Evolutionary conservation across 148 eudicot species (phyloP).

Genomic region (Simmondsia chinensis): DNA sequence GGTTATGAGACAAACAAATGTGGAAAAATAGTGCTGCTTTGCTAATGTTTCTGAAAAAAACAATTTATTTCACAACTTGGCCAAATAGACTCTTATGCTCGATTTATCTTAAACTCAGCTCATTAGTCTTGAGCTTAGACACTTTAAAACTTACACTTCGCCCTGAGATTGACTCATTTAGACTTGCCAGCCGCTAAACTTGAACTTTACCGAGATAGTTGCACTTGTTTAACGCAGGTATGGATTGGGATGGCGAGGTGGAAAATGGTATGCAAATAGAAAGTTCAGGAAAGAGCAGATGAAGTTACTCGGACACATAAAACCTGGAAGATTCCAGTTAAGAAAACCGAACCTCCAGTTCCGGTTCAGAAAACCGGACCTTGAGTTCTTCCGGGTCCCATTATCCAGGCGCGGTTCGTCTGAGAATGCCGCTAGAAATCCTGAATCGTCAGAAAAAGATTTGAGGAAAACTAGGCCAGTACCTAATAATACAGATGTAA

Average conservation of each 20-base stretch:
- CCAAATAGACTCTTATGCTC: no score
- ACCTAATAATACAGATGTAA: slow-evolving; percentile 9
- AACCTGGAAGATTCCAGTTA: slow-evolving; percentile 60
- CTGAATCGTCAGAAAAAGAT: slow-evolving; percentile 32
- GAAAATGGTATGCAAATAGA: slow-evolving; percentile 76
- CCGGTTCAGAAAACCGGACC: slow-evolving; percentile 29
- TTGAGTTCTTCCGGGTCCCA: slow-evolving; percentile 53
- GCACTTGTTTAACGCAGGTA: slow-evolving; percentile 36
- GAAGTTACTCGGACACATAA: slow-evolving; percentile 73
- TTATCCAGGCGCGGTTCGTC: slow-evolving; percentile 24
- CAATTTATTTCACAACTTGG: no score
- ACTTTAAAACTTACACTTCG: no score
- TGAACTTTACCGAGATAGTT: no score
- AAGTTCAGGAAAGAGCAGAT: slow-evolving; percentile 69
- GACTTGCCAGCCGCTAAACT: no score
- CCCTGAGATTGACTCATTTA: no score
- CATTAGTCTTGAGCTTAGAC: no score
- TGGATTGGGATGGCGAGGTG: slow-evolving; percentile 89
- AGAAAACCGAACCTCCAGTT: slow-evolving; percentile 35
- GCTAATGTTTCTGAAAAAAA: no score
- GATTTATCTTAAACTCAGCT: no score
- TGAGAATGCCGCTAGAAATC: slow-evolving; percentile 30
- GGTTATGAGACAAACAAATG: no score
- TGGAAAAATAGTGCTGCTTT: no score
- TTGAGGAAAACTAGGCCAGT: no score